Evolutionary conservation across 2,329 filamentous ascomycete genomes (phyloP).

Genomic region (Mycocentrospora acerina): DNA sequence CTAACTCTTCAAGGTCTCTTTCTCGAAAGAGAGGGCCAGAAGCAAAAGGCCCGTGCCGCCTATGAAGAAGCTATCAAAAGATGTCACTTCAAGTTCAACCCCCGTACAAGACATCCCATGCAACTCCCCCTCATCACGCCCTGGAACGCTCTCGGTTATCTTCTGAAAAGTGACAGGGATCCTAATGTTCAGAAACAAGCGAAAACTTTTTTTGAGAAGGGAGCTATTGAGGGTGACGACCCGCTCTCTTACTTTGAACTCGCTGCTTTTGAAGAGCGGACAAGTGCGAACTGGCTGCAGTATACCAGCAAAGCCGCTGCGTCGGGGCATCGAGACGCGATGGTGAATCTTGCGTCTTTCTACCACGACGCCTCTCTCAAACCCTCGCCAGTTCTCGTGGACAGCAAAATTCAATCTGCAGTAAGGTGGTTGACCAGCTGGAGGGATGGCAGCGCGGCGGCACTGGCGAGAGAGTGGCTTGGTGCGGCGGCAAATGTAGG

Average conservation of each 20-base stretch:
- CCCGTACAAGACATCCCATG: constrained; percentile 20
- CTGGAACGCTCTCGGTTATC: constrained; percentile 35
- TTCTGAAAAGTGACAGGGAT: constrained; percentile 19
- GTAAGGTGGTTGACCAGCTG: constrained; percentile 28
- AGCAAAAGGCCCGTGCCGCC: constrained; percentile 15
- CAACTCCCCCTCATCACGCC: constrained; percentile 28
- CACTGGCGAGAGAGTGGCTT: constrained; percentile 35
- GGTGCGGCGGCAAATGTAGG: constrained; percentile 25
- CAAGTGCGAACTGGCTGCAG: constrained; percentile 44
- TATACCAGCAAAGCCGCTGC: constrained; percentile 50
- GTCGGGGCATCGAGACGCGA: constrained; percentile 42
- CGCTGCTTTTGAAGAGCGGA: constrained; percentile 26
- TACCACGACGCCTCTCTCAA: constrained; percentile 40
- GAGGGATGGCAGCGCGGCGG: constrained; percentile 13
- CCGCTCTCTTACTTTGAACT: constrained; percentile 46
- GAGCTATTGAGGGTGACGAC: constrained; percentile 45
- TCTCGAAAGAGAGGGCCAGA: constrained; percentile 27
- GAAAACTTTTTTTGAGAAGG: constrained; percentile 36
- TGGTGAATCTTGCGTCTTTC: constrained; percentile 42
- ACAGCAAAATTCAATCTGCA: constrained; percentile 13
- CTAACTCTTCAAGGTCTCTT: constrained; percentile 35
- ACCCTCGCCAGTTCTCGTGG: constrained; percentile 8
- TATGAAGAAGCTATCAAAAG: constrained; percentile 27
- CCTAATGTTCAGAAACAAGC: constrained; percentile 20
- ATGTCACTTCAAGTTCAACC: constrained; percentile 14